These are phyloP conservation scores for Adansonia rubrostipa DNA, from an alignment of 441 rosid species.

Conservation along the genomic window DNA sequence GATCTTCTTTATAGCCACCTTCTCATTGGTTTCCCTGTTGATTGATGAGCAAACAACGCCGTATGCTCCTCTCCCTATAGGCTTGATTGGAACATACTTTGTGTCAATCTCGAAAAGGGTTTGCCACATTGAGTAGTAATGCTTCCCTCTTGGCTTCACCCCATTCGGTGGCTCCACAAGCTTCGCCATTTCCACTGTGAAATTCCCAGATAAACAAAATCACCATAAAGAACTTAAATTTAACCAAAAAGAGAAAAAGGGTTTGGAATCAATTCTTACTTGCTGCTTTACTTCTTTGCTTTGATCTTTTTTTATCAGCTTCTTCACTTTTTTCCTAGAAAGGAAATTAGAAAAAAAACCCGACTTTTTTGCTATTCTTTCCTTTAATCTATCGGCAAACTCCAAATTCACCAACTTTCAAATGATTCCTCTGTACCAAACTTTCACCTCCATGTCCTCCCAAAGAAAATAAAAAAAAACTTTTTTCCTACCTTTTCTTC, in stretches of 20 bases:
- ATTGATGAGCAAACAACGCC: constrained; percentile 73
- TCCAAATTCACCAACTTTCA: constrained; percentile 22
- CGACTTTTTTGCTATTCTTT: constrained; percentile 11
- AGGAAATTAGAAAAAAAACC: background rate
- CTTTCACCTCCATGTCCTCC: constrained; percentile 5
- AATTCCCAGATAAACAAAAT: constrained; percentile 18
- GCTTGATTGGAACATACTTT: constrained; percentile 71
- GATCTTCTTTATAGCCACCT: constrained; percentile 74
- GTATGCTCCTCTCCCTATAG: constrained; percentile 71
- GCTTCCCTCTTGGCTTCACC: constrained; percentile 50
- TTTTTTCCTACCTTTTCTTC: background rate
- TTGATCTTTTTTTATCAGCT: constrained; percentile 18
- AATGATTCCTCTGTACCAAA: background rate
- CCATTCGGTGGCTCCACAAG: constrained; percentile 73
- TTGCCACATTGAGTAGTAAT: constrained; percentile 72
- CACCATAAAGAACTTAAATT: background rate
- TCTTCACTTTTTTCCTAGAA: constrained; percentile 12
- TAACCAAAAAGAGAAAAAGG: background rate
- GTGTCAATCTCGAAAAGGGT: constrained; percentile 70
- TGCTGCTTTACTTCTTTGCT: constrained; percentile 36
- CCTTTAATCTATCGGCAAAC: background rate
- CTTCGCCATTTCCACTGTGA: constrained; percentile 54
- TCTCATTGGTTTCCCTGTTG: constrained; percentile 63
- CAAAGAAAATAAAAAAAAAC: background rate
- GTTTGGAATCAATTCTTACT: constrained; percentile 43